Base-by-base conservation (phyloP, 177 flowering plant genomes). In the Vitis hybrid region DNA sequence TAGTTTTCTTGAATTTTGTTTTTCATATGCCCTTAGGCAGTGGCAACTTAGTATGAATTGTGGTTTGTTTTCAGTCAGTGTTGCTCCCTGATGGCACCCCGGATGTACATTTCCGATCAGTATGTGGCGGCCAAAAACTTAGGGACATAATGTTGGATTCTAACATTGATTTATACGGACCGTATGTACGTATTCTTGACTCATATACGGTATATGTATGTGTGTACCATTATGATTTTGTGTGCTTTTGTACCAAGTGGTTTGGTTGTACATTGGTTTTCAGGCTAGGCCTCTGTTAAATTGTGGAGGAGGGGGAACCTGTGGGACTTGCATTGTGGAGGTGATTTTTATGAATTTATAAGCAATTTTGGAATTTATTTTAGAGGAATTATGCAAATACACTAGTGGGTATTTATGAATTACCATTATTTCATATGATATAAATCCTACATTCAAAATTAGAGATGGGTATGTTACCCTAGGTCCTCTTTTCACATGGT, bases 311-410 rank as follows among this genome's bases (percentile, higher is more conserved):
- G 93, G 87, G 73, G 98, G 97, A 69, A 85, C 89, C 16, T 93
- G 98, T 75, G 96, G 79, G 10, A 87, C 98, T 7, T 93, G 97
- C 69, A 74, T 90, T 68, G 94, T 93, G 35, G 98, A 93, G 97
- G 97, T 89, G 52, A 72, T 46, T 56, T 6, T n/a, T 40, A 1
- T 13, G 7, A 35, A 35, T 55, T 18, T 4, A 50, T 65, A 3
- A 13, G 6, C 57, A 12, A 50, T 11, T 52, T 10, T 50, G 9
- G 9, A 65, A 6, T 52, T 19, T 52, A 18, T 19, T 18, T 57
- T 57, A 57, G 60, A 16, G 27, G 60, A 57, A 57, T 7, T 57
- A 19, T 16, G 19, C 19, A 18, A 57, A 10, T 35, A 35, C 46
- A 6, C 1, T 24, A 35, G 7, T 35, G 46, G 46, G 7, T 5